These are phyloP conservation scores for Dalbergia cochinchinensis DNA, from an alignment of 306 rosid species.

Conservation along the genomic window DNA sequence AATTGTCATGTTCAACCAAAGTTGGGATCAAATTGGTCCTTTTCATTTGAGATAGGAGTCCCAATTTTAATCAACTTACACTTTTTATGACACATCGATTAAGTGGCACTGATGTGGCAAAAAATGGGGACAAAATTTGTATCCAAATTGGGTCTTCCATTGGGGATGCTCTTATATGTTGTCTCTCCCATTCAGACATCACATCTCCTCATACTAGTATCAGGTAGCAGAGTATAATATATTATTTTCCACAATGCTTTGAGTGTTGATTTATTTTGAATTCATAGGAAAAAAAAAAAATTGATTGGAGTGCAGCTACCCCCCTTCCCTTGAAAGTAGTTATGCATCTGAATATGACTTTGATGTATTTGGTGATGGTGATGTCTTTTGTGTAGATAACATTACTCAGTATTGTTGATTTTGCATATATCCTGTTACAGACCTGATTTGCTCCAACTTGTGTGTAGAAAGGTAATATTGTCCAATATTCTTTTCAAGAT, in stretches of 20 bases:
- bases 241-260: not conserved
- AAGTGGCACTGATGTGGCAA: too few relatives aligned
- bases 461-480: not conserved
- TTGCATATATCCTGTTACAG: not conserved
- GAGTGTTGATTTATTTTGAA: too few relatives aligned
- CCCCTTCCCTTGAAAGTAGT: not conserved
- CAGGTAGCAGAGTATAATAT: not conserved
- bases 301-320: not conserved
- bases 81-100: too few relatives aligned
- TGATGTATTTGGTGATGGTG: not conserved
- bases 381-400: not conserved
- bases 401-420: slow-evolving; percentile 8
- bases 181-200: not conserved
- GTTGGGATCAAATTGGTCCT: too few relatives aligned
- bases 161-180: too few relatives aligned
- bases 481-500: not conserved
- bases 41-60: too few relatives aligned
- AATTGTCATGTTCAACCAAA: too few relatives aligned
- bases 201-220: not conserved
- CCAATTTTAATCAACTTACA: too few relatives aligned
- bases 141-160: too few relatives aligned
- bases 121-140: too few relatives aligned
- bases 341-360: not conserved
- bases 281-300: not conserved
- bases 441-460: slow-evolving; percentile 6